These are phyloP conservation scores for Vachellia collinsii DNA, from an alignment of 306 rosid genomes.

Conservation along the genomic window DNA sequence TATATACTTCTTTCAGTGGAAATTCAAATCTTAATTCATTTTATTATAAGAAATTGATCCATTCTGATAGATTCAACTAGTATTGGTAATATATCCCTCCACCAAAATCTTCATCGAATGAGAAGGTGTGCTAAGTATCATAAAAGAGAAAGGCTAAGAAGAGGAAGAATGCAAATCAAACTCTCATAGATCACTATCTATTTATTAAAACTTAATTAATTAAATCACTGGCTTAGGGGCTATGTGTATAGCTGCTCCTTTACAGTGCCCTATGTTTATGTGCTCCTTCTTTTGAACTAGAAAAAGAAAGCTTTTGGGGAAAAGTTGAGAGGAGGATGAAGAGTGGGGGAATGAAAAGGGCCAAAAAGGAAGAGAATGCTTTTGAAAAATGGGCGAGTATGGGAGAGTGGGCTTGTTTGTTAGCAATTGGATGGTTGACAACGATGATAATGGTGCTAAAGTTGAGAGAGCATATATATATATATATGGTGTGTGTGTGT, in stretches of 20 bases:
- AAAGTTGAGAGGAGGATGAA: slow-evolving; percentile 51
- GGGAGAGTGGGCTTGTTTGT: slow-evolving; percentile 25
- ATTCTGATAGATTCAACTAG: no score
- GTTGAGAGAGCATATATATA: slow-evolving; percentile 13
- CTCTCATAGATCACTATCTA: not conserved
- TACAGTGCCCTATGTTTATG: slow-evolving; percentile 31
- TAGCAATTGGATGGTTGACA: slow-evolving; percentile 39
- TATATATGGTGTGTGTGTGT: no score
- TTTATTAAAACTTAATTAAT: not conserved
- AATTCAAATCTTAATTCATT: no score
- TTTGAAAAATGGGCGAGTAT: slow-evolving; percentile 43
- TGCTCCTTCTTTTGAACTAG: not conserved
- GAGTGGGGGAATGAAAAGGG: slow-evolving; percentile 26
- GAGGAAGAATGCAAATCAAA: not conserved
- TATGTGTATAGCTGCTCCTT: not conserved
- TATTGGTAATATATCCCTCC: no score
- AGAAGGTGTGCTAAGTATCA: not conserved
- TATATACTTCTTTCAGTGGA: no score
- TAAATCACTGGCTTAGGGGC: not conserved
- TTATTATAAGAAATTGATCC: no score
- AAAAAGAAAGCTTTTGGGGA: slow-evolving; percentile 40
- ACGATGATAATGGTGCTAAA: slow-evolving; percentile 33
- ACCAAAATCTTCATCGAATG: not conserved
- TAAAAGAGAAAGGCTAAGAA: not conserved
- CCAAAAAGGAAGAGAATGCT: slow-evolving; percentile 50